phyloP scores from a whole-genome alignment of 495 filamentous ascomycete genomes.

The Aspergillus homomorphus region DNA sequence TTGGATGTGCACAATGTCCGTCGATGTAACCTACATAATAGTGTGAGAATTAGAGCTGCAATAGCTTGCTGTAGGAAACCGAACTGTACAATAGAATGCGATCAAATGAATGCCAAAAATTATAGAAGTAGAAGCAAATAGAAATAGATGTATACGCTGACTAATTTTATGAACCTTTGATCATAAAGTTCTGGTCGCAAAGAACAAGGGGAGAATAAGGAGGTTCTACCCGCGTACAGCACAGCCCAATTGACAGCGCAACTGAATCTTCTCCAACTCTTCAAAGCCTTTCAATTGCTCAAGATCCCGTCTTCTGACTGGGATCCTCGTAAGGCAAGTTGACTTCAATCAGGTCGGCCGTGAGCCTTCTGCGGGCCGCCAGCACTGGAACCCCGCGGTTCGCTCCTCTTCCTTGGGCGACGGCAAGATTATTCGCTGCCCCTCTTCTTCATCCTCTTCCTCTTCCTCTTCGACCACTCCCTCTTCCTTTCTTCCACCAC shows the following conservation, averaged over 20 bases:
- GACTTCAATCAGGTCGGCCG: conserved; percentile 24
- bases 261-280: neutral
- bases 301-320: conserved; percentile 26
- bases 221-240: neutral
- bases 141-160: neutral
- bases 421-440: conserved; percentile 30
- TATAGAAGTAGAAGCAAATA: neutral
- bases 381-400: conserved; percentile 37
- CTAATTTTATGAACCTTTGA: neutral
- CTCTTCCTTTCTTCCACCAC: conserved; percentile 14
- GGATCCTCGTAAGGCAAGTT: conserved; percentile 30
- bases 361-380: conserved; percentile 35
- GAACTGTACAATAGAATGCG: neutral
- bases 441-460: conserved; percentile 25
- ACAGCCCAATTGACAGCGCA: neutral
- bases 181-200: neutral
- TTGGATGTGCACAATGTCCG: conserved; percentile 1
- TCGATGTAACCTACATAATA: conserved; percentile 9
- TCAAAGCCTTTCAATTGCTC: neutral
- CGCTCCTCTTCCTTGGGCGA: conserved; percentile 8
- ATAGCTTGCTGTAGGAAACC: neutral
- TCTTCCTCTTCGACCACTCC: conserved; percentile 24
- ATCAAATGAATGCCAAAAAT: neutral
- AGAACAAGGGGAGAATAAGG: conserved; percentile 14
- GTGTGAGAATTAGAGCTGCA: conserved; percentile 6